A percentile compares a stretch with the other conserved stretches of the same genome.
Evolutionary conservation across 1,139 yeast species (phyloP).

Genomic region (Yamadazyma songkhlaensis): DNA sequence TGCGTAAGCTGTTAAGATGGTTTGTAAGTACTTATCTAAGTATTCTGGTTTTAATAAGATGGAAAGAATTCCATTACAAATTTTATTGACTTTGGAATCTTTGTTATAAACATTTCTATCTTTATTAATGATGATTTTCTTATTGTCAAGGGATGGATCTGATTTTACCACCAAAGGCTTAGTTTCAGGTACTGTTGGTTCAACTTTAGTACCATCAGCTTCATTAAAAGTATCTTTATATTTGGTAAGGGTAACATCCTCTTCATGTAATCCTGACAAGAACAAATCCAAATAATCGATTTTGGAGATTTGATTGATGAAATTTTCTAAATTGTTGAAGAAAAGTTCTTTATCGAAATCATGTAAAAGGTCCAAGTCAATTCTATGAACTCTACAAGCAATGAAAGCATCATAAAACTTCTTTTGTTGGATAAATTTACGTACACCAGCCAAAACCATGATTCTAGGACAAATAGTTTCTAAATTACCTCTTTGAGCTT

Average conservation of each 20-base stretch:
- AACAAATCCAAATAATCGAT: slow-evolving; percentile 83
- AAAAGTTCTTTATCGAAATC: slow-evolving; percentile 81
- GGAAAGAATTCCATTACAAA: slow-evolving; percentile 68
- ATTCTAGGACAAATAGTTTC: slow-evolving; percentile 94
- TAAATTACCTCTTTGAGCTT: slow-evolving; percentile 94
- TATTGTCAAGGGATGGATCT: slow-evolving; percentile 6
- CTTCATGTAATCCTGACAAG: slow-evolving; percentile 81
- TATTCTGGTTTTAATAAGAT: slow-evolving; percentile 54
- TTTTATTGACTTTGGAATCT: slow-evolving; percentile 66
- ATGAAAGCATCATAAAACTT: slow-evolving; percentile 71
- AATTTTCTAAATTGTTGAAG: slow-evolving; percentile 58
- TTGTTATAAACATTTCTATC: slow-evolving; percentile 28
- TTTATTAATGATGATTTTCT: slow-evolving; percentile 29
- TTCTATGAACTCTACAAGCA: slow-evolving; percentile 86
- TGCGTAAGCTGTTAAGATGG: slow-evolving; percentile 87
- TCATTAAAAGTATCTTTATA: slow-evolving; percentile 67
- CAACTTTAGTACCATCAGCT: slow-evolving; percentile 10
- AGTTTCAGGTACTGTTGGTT: slow-evolving; percentile 3
- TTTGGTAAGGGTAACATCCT: slow-evolving; percentile 80
- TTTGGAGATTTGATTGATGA: slow-evolving; percentile 66
- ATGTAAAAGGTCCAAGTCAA: slow-evolving; percentile 83
- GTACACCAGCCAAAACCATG: slow-evolving; percentile 81
- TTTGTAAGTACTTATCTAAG: slow-evolving; percentile 62
- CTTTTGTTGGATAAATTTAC: slow-evolving; percentile 58
- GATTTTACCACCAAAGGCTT: slow-evolving; percentile 1